phyloP scores from a whole-genome alignment of 139 green algal genomes.

The Medakamo hakoo region DNA sequence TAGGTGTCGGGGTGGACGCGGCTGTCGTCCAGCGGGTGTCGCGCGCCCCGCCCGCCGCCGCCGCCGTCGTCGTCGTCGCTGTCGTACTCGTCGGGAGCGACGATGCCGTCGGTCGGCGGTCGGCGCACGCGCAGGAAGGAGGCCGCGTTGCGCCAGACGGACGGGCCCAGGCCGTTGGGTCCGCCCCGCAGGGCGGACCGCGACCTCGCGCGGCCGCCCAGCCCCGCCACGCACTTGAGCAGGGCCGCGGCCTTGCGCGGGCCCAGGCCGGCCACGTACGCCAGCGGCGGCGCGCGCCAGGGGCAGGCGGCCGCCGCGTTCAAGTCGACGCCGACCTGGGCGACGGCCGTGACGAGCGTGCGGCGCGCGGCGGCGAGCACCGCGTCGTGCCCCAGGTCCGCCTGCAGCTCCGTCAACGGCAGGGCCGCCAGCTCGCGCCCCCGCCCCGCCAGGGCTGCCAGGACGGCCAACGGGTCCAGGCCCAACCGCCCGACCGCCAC shows the following conservation, averaged over 20 bases:
- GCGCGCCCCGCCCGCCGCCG: too few relatives aligned
- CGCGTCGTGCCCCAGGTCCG: constrained; percentile 31
- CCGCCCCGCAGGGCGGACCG: constrained; percentile 33
- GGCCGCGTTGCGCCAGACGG: constrained; percentile 54
- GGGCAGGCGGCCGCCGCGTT: constrained; percentile 49
- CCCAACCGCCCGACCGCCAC: constrained; percentile 56
- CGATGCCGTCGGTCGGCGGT: background rate
- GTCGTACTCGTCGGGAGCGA: background rate
- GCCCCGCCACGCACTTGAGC: too few relatives aligned
- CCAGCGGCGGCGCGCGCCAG: constrained; percentile 54
- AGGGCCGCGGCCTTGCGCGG: constrained; percentile 66
- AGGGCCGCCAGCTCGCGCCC: constrained; percentile 18
- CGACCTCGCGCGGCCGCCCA: constrained; percentile 17
- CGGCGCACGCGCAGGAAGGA: constrained; percentile 43
- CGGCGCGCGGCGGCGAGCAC: constrained; percentile 27
- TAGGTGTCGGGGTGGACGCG: constrained; percentile 60
- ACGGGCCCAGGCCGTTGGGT: constrained; percentile 30
- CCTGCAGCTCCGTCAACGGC: constrained; percentile 32
- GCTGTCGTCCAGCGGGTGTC: constrained; percentile 61
- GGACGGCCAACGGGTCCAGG: constrained; percentile 69
- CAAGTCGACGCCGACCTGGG: constrained; percentile 64
- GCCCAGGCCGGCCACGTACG: constrained; percentile 73
- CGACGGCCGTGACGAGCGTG: constrained; percentile 29
- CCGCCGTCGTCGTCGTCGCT: too few relatives aligned
- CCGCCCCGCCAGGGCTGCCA: constrained; percentile 33